phyloP scores from a whole-genome alignment of 208 protist genomes.

The Trypanosoma theileri region DNA sequence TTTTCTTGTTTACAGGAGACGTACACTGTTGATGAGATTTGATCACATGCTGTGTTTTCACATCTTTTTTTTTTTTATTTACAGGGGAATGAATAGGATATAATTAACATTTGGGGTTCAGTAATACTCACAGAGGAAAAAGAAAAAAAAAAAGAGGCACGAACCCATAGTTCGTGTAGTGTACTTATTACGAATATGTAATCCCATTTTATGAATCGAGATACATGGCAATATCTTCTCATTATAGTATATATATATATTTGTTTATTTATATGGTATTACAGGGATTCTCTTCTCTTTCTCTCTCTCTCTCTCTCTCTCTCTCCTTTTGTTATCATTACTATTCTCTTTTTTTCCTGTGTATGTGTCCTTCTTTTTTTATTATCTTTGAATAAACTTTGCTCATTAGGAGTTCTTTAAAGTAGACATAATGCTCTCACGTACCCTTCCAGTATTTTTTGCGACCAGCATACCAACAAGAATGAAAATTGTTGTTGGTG shows the following conservation, averaged over 20 bases:
- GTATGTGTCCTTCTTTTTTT: not conserved
- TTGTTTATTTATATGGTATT: not conserved
- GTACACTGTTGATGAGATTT: too few species aligned
- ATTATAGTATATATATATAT: not conserved
- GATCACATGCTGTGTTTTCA: too few species aligned
- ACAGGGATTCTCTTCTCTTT: not conserved
- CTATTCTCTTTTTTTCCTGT: not conserved
- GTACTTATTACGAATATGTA: too few species aligned
- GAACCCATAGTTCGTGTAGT: too few species aligned
- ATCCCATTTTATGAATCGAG: too few species aligned
- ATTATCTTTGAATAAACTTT: conserved; percentile 4
- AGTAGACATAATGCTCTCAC: conserved; percentile 28
- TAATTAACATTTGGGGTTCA: too few species aligned
- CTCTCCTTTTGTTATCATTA: not conserved
- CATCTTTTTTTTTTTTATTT: too few species aligned
- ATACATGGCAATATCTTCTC: not conserved
- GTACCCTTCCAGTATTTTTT: conserved; percentile 37
- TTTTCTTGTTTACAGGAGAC: too few species aligned
- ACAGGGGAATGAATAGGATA: too few species aligned
- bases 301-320: conserved; percentile 4
- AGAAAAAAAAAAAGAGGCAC: too few species aligned
- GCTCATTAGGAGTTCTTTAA: not conserved
- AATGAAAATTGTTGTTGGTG: conserved; percentile 93
- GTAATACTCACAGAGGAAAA: too few species aligned
- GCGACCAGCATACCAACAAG: conserved; percentile 42